These are phyloP conservation scores for Xylaria telfairii DNA, from an alignment of 495 filamentous ascomycete genomes.

Conservation along the genomic window DNA sequence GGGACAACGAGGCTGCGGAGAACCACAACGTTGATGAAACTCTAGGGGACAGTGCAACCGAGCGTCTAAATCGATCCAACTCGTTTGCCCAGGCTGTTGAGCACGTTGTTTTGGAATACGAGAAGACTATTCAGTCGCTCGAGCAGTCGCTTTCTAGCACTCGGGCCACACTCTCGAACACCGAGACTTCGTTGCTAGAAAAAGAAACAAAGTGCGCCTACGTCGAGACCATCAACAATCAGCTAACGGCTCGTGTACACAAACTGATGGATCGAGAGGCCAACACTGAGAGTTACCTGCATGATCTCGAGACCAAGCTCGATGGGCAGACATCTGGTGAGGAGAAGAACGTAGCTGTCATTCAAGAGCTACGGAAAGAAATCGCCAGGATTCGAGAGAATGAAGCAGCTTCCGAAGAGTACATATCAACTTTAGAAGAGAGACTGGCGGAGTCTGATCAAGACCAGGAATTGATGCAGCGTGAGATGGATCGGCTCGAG, in stretches of 20 bases:
- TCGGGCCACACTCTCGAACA: conserved; percentile 78
- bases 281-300: conserved; percentile 88
- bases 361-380: conserved; percentile 89
- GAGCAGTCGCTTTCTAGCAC: conserved; percentile 93
- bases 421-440: conserved; percentile 96
- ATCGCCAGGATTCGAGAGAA: conserved; percentile 88
- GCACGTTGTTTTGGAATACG: conserved; percentile 94
- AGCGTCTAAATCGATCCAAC: conserved; percentile 90
- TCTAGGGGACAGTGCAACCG: conserved; percentile 79
- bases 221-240: conserved; percentile 86
- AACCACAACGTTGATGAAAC: conserved; percentile 58
- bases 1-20: conserved; percentile 65
- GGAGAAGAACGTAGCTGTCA: conserved; percentile 85
- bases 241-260: conserved; percentile 85
- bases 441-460: conserved; percentile 94
- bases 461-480: conserved; percentile 94
- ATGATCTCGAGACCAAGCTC: conserved; percentile 86
- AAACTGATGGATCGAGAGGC: conserved; percentile 89
- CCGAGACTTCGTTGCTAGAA: conserved; percentile 85
- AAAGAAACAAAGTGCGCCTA: conserved; percentile 93
- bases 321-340: conserved; percentile 90
- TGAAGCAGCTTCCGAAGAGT: conserved; percentile 88
- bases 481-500: conserved; percentile 91
- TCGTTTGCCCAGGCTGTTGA: conserved; percentile 95
- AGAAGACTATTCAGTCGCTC: conserved; percentile 95